phyloP scores from a whole-genome alignment of 768 basidiomycete genomes.

The Rhodotorula paludigena region DNA sequence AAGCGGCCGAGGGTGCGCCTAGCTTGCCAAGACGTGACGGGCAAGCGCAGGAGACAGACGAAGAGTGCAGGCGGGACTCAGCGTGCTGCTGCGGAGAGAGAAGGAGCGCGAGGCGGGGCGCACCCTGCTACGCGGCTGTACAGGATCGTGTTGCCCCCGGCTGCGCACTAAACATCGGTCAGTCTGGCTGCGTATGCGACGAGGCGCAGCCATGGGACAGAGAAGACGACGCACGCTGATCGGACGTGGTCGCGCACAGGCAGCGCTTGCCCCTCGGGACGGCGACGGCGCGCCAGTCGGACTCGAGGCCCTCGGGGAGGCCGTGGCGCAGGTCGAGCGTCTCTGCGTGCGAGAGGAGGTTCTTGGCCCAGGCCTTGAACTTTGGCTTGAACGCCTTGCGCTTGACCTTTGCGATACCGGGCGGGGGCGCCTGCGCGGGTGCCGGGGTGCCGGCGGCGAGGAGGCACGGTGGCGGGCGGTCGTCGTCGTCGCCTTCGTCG shows the following conservation, averaged over 20 bases:
- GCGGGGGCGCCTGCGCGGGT: not conserved
- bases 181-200: not conserved
- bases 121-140: constrained; percentile 29
- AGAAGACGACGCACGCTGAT: not conserved
- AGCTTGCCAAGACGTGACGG: not conserved
- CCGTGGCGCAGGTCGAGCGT: constrained; percentile 30
- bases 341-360: constrained; percentile 25
- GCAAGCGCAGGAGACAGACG: not conserved
- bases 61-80: not conserved
- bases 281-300: constrained; percentile 17
- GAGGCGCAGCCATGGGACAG: not conserved
- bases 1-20: constrained; percentile 26
- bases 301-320: constrained; percentile 14
- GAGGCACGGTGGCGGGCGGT: not conserved
- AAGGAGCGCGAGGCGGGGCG: not conserved
- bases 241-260: constrained; percentile 20
- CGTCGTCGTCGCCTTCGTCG: not conserved
- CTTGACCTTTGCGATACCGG: constrained; percentile 7
- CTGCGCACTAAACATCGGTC: not conserved
- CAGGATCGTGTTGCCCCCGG: constrained; percentile 25
- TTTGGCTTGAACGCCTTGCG: constrained; percentile 12
- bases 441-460: not conserved
- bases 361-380: constrained; percentile 30
- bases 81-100: too few species aligned
- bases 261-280: constrained; percentile 34